Base-by-base conservation (phyloP, 2,329 filamentous ascomycete species). In the Phyllosticta citriasiana region DNA sequence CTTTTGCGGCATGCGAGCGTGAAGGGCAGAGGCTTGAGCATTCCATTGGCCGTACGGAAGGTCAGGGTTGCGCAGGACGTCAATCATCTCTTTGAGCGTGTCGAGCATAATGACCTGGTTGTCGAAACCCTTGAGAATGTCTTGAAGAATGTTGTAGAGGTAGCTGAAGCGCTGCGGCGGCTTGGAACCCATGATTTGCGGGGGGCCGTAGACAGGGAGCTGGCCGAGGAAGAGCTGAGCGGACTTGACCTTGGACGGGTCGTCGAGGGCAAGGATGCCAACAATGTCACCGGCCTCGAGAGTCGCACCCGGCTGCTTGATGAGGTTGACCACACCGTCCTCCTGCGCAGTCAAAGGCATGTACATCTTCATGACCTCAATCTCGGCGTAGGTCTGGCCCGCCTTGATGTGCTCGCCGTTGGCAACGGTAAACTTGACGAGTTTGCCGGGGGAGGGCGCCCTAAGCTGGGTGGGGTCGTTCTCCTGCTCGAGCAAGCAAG, bases 351-450 rank as follows among this genome's bases (percentile, higher is more conserved):
- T 84, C 60, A 99, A 82, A 70, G 94, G 94, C 94, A 99, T 99
- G 83, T 97, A 97, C 94, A 99, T 99, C 84, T 99, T 99, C 94
- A 99, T 99, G 77, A 99, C 94, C 78, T 99, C 94, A 51, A 99
- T 93, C 76, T 99, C 94, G 61, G 94, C 94, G 71, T 91, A 99
- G 35, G 93, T 82, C 76, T 97, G 89, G 62, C 93, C 93, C 68
- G 95, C 91, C 75, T 85, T 88, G 76, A 99, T 86, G 74, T 99
- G 94, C 67, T 91, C 84, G 64, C 94, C 94, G 70, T 96, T 97
- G 75, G 97, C 94, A 2, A 99, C 89, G 1, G 91, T 89, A 77
- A 94, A 99, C 79, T 96, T 97, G 79, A 99, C 93, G 40, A 99
- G 87, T 81, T 99, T 99, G 75, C 94, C 94, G 55, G 94, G 94